Conservation (phyloP, 441 rosid genomes). For the Hura crepitans region DNA sequence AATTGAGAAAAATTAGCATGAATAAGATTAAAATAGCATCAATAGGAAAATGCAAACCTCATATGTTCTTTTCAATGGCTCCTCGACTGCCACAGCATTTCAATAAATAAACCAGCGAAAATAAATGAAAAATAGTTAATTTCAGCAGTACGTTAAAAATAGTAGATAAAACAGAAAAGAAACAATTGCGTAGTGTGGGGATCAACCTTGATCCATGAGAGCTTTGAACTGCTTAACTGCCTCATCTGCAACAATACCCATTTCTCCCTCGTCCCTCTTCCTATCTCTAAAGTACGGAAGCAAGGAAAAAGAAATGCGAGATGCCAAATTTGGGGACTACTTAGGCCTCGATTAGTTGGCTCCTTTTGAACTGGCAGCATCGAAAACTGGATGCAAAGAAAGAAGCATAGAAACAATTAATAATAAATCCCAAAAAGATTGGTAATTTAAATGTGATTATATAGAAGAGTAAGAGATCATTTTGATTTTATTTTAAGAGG, state of each 20-base stretch:
- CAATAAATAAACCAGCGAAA: slow-evolving; percentile 7
- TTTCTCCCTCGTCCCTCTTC: slow-evolving; percentile 19
- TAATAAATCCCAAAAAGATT: not conserved
- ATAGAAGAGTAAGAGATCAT: not conserved
- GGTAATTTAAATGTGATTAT: not conserved
- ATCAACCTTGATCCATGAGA: slow-evolving; percentile 66
- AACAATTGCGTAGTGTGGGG: slow-evolving; percentile 2
- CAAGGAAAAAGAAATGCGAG: not conserved
- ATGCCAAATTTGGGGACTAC: not conserved
- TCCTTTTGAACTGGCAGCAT: not conserved
- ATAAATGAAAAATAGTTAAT: slow-evolving; percentile 7
- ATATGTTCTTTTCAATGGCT: slow-evolving; percentile 58
- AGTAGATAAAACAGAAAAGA: not conserved
- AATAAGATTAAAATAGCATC: not conserved
- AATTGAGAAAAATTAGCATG: slow-evolving; percentile 14
- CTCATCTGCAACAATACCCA: slow-evolving; percentile 59
- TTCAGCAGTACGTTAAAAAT: not conserved
- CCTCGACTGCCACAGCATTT: slow-evolving; percentile 57
- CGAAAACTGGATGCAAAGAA: slow-evolving; percentile 9
- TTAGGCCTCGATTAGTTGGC: slow-evolving; percentile 5
- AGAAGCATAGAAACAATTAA: not conserved
- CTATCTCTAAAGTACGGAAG: not conserved
- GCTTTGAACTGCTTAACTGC: slow-evolving; percentile 59
- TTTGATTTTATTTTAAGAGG: not conserved
- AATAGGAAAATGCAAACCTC: slow-evolving; percentile 43